Evolutionary conservation across 805 yeast genomes (phyloP), one percentile per base, ranked within the genome.

Genomic region (Candida alai): DNA sequence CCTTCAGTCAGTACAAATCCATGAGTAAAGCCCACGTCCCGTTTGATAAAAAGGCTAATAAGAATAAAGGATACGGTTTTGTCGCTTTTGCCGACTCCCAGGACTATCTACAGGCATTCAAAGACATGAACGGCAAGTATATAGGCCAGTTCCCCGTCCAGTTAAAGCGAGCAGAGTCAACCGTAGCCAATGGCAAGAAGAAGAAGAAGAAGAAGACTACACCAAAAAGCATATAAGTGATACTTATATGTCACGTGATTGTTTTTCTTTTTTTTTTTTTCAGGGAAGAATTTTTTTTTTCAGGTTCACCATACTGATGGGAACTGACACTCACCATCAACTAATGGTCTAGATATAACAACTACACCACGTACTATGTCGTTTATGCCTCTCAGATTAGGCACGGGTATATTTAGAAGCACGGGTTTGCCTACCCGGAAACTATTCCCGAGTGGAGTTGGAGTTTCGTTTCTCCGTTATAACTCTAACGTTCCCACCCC

Each of bases 81-180:
- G 81, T 84, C 10, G 76, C 85, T 5, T 84, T 84, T 52, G 62
- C 60, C 3, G 70, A 70, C 40, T 57, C 89, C 0, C 75, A 77
- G 14, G 90, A 84, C 49, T 84, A 80, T 46, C 62, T 84, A 35
- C 58, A 63, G 33, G 87, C 89, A 3, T 84, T 80, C 56, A 79
- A 76, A 50, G 85, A 80, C 47, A 73, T 82, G 78, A 80, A 84
- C 50, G 85, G 86, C 17, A 80, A 81, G 49, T 82, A 80, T 45
- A 70, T 84, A 30, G 94, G 93, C 1, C 74, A 68, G 45, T 80
- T 80, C 47, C 93, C 93, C 0, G 76, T 84, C 18, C 79, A 73
- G 37, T 57, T 84, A 52, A 78, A 80, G 52, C 63, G 78, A 39
- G 89, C 90, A 0, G 76, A 68, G 40, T 55, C 72, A 5, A 60